phyloP scores from a whole-genome alignment of 139 green algal genomes.

The Astrephomene gubernaculifera region DNA sequence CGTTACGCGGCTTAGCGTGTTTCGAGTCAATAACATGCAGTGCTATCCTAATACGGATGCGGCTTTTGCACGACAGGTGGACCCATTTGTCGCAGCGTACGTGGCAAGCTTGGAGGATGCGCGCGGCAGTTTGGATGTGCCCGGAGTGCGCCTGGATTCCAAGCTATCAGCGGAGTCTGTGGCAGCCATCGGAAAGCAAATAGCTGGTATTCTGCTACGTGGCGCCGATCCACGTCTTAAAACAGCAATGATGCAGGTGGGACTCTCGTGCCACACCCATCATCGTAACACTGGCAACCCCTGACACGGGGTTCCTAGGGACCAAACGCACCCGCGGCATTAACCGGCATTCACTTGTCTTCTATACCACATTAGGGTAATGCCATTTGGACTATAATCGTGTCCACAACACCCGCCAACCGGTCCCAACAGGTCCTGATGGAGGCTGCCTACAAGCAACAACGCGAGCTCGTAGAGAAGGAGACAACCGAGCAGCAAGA shows the following conservation, averaged over 20 bases:
- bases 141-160: neutral
- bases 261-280: too few species aligned
- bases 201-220: neutral
- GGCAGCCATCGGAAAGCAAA: conserved; percentile 4
- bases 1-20: neutral
- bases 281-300: too few species aligned
- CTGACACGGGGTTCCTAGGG: too few species aligned
- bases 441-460: conserved; percentile 59
- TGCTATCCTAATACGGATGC: neutral
- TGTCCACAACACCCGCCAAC: neutral
- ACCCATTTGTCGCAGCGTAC: conserved; percentile 51
- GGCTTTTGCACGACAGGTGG: conserved; percentile 20
- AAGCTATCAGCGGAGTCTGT: conserved; percentile 29
- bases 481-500: conserved; percentile 52
- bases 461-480: conserved; percentile 56
- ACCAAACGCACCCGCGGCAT: too few species aligned
- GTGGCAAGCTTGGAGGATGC: conserved; percentile 53
- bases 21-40: neutral
- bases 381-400: too few species aligned
- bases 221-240: conserved; percentile 33
- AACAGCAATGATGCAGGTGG: conserved; percentile 56
- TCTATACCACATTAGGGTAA: too few species aligned
- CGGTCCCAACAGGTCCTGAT: conserved; percentile 60
- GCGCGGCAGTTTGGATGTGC: conserved; percentile 22
- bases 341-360: too few species aligned